Evolutionary conservation across 2,329 filamentous ascomycete genomes (phyloP), one percentile per base, ranked within the genome.

Genomic region (Magnaporthiopsis rhizophila): DNA sequence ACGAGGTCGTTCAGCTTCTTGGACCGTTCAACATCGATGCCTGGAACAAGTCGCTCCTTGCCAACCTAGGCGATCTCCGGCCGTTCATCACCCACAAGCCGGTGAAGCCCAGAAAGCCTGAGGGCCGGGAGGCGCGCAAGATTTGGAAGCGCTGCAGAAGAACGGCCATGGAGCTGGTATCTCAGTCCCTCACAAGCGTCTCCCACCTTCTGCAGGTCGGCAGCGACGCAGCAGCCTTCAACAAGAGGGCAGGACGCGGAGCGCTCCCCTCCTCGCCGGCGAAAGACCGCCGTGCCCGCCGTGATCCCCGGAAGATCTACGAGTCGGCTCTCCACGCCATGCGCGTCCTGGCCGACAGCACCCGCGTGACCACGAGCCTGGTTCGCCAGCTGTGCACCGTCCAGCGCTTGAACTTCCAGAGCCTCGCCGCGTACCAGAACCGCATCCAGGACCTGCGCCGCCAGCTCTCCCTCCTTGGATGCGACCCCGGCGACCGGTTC

Each of bases 361-460:
- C 60, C 2, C 65, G 65, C 26, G 58, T 65, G 18, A 65, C 65
- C 2, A 65, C 66, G 4, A 2, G 12, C 7, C 62, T 69, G 3
- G 64, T 67, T 26, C 53, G 24, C 28, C 57, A 59, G 13, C 59
- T 68, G 3, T 65, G 67, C 62, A 38, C 56, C 13, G 59, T 60
- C 18, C 58, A 66, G 58, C 66, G 67, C 18, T 12, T 5, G 18
- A 53, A 28, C 59, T 68, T 64, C 30, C 64, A 65, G 58, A 67
- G 64, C 53, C 59, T 69, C 13, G 67, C 65, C 0, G 66, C 68
- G 6, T 69, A 68, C 63, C 66, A 69, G 63, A 26, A 26, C 28
- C 61, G 61, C 56, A 59, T 68, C 24, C 63, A 63, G n/a, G 60
- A 59, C 13, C 62, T 62, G 21, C 65, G 66, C 12, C 63, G 61